phyloP scores from a whole-genome alignment of 225 moss, liverwort and hornwort species.

The Straminergon stramineum region DNA sequence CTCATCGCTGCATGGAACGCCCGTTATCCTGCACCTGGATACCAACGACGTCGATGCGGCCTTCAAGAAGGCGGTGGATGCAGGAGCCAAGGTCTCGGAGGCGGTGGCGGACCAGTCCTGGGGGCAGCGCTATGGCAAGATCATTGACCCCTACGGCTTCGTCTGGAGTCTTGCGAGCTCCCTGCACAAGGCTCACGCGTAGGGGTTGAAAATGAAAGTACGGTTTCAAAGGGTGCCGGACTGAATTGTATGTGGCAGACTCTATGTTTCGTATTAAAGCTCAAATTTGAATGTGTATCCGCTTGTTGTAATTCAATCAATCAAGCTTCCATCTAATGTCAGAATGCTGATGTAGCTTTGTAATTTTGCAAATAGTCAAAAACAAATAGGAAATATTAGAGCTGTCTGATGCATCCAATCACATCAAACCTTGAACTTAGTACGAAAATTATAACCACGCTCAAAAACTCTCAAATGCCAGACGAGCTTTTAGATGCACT shows the following conservation, averaged over 20 bases:
- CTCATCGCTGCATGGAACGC: slow-evolving; percentile 34
- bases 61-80: slow-evolving; percentile 45
- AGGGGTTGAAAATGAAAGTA: background rate
- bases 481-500: background rate
- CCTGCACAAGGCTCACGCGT: background rate
- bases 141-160: slow-evolving; percentile 56
- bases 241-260: background rate
- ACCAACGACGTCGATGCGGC: slow-evolving; percentile 55
- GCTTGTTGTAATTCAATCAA: background rate
- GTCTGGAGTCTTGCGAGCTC: slow-evolving; percentile 51
- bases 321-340: background rate
- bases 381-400: background rate
- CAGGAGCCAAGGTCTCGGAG: slow-evolving; percentile 45
- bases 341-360: background rate
- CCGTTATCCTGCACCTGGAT: slow-evolving; percentile 44
- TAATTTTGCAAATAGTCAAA: background rate
- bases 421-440: background rate
- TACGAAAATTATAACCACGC: background rate
- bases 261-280: background rate
- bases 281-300: background rate
- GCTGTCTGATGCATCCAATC: background rate
- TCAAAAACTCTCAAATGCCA: background rate
- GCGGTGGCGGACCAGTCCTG: slow-evolving; percentile 45
- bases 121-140: slow-evolving; percentile 58
- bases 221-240: background rate